Conservation (phyloP, 345 rosid genomes). For the Viola odorata region DNA sequence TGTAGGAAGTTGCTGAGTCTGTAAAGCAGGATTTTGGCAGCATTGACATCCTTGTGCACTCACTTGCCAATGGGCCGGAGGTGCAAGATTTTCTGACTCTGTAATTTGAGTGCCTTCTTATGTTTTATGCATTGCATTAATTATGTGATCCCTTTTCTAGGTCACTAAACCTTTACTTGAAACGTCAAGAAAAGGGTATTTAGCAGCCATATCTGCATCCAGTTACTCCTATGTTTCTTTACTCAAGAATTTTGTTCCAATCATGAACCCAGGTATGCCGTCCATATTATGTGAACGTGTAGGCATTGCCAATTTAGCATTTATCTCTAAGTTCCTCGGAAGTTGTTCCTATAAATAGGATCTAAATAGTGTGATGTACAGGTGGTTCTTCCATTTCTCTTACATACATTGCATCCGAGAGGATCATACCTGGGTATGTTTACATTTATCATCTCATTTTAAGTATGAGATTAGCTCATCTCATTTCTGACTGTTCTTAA, state of each 20-base stretch:
- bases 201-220: constrained; percentile 90
- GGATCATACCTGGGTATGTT: constrained; percentile 84
- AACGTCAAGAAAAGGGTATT: constrained; percentile 91
- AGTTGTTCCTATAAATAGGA: constrained; percentile 1
- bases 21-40: constrained; percentile 82
- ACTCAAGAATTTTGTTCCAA: constrained; percentile 80
- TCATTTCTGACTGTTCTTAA: constrained; percentile 1
- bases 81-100: constrained; percentile 26
- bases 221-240: constrained; percentile 89
- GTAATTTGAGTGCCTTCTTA: not conserved
- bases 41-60: constrained; percentile 91
- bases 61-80: constrained; percentile 97
- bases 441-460: constrained; percentile 15
- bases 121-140: constrained; percentile 6
- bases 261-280: constrained; percentile 80
- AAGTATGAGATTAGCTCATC: not conserved
- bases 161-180: constrained; percentile 87
- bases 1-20: constrained; percentile 84
- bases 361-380: constrained; percentile 31
- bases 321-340: not conserved
- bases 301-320: not conserved
- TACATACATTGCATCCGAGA: constrained; percentile 91
- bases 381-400: constrained; percentile 95
- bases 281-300: constrained; percentile 1
- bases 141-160: constrained; percentile 25